Conservation (phyloP, 1,284 basidiomycete species). For the Fomes fomentarius region DNA sequence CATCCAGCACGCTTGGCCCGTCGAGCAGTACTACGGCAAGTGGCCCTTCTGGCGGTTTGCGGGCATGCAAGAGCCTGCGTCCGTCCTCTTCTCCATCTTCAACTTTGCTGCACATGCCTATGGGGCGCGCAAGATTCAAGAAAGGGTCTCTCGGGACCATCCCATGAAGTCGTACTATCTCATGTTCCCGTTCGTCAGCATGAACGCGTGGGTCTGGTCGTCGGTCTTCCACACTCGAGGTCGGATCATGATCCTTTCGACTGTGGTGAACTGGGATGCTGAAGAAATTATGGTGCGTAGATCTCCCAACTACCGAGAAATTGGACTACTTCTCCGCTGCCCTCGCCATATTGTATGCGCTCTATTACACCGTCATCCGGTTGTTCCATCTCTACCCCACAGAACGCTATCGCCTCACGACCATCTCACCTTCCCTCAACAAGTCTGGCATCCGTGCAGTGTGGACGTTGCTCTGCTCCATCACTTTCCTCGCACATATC, state of each 20-base stretch:
- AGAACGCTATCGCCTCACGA: conserved; percentile 31
- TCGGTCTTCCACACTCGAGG: conserved; percentile 92
- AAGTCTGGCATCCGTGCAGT: conserved; percentile 19
- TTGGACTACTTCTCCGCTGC: conserved; percentile 97
- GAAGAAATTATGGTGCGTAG: conserved; percentile 42
- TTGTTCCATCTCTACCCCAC: conserved; percentile 75
- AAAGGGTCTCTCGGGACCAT: conserved; percentile 56
- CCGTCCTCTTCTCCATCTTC: conserved; percentile 85
- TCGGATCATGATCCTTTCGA: conserved; percentile 40
- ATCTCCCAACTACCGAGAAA: conserved; percentile 85
- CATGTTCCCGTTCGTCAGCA: conserved; percentile 70
- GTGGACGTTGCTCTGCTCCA: conserved; percentile 51
- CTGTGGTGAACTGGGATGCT: conserved; percentile 1
- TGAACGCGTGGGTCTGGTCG: conserved; percentile 95
- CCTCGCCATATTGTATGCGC: conserved; percentile 74
- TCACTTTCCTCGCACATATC: conserved; percentile 69
- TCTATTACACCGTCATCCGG: conserved; percentile 79
- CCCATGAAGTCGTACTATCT: conserved; percentile 76
- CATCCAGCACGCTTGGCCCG: conserved; percentile 40
- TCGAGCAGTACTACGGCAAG: conserved; percentile 93
- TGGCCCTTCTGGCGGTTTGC: conserved; percentile 91
- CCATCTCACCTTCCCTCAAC: conserved; percentile 27
- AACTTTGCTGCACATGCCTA: conserved; percentile 80
- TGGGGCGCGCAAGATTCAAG: conserved; percentile 55
- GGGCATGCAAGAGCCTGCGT: conserved; percentile 94